Conservation (phyloP, 805 yeast species). For the Wickerhamomyces queroliae region DNA sequence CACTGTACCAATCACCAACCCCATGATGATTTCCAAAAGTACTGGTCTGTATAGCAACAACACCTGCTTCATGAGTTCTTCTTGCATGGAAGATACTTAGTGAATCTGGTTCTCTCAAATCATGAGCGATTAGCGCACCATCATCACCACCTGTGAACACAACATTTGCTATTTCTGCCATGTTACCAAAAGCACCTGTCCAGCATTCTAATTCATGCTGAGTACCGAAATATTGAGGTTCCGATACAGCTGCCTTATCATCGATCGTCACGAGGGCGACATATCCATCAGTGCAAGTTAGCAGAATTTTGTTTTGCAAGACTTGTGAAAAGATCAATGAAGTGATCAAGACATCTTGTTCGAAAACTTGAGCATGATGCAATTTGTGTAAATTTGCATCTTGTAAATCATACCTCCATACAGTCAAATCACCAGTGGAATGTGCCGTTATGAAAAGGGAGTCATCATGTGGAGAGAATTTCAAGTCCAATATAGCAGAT, state of each 20-base stretch:
- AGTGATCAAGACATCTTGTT: slow-evolving; percentile 48
- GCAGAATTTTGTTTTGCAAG: slow-evolving; percentile 31
- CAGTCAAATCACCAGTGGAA: slow-evolving; percentile 66
- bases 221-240: slow-evolving; percentile 23
- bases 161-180: slow-evolving; percentile 46
- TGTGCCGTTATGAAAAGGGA: slow-evolving; percentile 56
- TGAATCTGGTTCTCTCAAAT: slow-evolving; percentile 35
- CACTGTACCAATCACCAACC: slow-evolving; percentile 34
- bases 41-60: slow-evolving; percentile 69
- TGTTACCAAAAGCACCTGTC: slow-evolving; percentile 71
- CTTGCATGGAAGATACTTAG: slow-evolving; percentile 29
- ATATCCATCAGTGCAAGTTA: slow-evolving; percentile 68
- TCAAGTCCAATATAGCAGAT: slow-evolving; percentile 75
- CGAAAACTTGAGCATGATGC: slow-evolving; percentile 40
- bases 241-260: slow-evolving; percentile 7
- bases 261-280: slow-evolving; percentile 37
- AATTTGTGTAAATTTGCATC: slow-evolving; percentile 8
- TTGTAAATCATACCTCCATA: slow-evolving; percentile 48
- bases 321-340: slow-evolving; percentile 54
- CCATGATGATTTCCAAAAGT: slow-evolving; percentile 31
- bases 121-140: slow-evolving; percentile 68
- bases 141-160: slow-evolving; percentile 93
- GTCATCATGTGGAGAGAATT: slow-evolving; percentile 52
- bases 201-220: slow-evolving; percentile 79
- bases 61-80: slow-evolving; percentile 85